Base-by-base conservation (phyloP, 805 yeast species). In the Kodamaea sagamina region DNA sequence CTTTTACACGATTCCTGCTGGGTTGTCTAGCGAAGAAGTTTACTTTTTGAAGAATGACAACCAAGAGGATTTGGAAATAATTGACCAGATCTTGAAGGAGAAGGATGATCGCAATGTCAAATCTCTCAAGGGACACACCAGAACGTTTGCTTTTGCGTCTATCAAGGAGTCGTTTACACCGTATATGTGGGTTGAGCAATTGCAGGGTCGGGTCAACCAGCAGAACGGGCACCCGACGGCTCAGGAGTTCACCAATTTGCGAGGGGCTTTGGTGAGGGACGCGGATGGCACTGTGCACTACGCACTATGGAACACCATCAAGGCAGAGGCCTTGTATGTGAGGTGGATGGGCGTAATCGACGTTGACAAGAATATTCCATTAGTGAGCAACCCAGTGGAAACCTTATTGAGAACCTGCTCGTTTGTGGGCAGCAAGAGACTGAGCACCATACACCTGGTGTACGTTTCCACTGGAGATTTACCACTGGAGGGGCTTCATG, bases 1-100 rank as follows among this genome's bases (percentile, higher is more conserved):
- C 34, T 61, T 68, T 37, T 68, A 61, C 47, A 49, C 52, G 41
- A 44, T 68, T n/a, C 72, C 71, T 4, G 28, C 47, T 2, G 39
- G 32, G 7, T 11, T 15, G 13, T 12, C 32, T 25, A 32, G 11
- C n/a, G 31, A 37, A 12, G n/a, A 19, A 5, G 42, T 39, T 22
- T 57, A 56, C 36, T 51, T 64, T 5, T 54, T 70, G 27, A 55
- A 50, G 31, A 52, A 51, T 3, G 43, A 51, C 5, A 51, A 55
- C 39, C 41, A 45, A 11, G 54, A 47, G 25, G 74, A 70, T 48
- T 48, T 45, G 35, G 65, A 59, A 2, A 47, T 68, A 43, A 59
- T 70, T 4, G 44, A 52, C 17, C 56, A 51, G 28, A 61, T 68
- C n/a, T 52, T 60, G 38, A 67, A 65, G 43, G 60, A 58, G 17